A percentile compares a stretch with the other conserved stretches of the same genome.
Conservation (phyloP, 2,329 filamentous ascomycete species). For the Raffaelea arxii region DNA sequence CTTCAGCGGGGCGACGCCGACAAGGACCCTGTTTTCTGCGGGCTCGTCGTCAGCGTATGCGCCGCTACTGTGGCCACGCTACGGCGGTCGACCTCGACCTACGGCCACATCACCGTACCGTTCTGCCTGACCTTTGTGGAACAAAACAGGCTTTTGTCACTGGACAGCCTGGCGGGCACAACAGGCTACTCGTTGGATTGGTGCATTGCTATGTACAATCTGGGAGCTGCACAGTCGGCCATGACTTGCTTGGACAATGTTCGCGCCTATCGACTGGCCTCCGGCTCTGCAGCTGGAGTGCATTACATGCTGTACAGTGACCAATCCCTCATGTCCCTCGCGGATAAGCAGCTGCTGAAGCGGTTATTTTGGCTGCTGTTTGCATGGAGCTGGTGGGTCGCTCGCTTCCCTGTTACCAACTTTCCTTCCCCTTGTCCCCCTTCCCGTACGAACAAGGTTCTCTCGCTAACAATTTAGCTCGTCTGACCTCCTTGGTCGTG, state of each 20-base stretch:
- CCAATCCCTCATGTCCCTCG: conserved; percentile 14
- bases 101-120: conserved; percentile 16
- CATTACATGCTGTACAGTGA: conserved; percentile 21
- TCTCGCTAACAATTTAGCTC: background rate
- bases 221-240: conserved; percentile 17
- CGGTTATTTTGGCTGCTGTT: conserved; percentile 25
- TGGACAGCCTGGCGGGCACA: conserved; percentile 2
- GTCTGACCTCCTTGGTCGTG: background rate
- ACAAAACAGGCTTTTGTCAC: conserved; percentile 16
- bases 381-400: conserved; percentile 11
- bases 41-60: conserved; percentile 24
- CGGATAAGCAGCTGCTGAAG: conserved; percentile 21
- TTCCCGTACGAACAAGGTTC: no score
- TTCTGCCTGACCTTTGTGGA: conserved; percentile 20
- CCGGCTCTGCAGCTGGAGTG: conserved; percentile 19
- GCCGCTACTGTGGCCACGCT: conserved; percentile 23
- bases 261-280: conserved; percentile 10
- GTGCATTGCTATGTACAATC: conserved; percentile 26
- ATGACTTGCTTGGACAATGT: conserved; percentile 7
- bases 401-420: no score
- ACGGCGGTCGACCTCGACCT: conserved; percentile 17
- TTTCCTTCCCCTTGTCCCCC: background rate
- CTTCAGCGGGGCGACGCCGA: conserved; percentile 17
- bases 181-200: conserved; percentile 23
- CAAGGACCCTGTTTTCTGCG: conserved; percentile 20